Conservation (phyloP, 139 green algal species). For the Picochlorum sp. region DNA sequence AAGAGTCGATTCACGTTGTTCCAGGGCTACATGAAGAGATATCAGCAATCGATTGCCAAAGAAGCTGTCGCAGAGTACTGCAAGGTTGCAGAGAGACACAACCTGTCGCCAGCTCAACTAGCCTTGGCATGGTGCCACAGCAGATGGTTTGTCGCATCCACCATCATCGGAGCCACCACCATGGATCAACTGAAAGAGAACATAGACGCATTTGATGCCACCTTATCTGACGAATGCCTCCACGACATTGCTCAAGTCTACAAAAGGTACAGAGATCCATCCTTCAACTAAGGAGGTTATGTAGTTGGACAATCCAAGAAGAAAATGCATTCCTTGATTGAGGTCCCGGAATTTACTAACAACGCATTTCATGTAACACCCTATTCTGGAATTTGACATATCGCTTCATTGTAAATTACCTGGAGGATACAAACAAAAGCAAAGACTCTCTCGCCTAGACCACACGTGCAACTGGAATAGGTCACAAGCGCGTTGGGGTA, state of each 20-base stretch:
- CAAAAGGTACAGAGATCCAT: slow-evolving; percentile 50
- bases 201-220: slow-evolving; percentile 57
- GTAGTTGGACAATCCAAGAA: no score
- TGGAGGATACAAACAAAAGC: no score
- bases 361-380: no score
- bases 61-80: slow-evolving; percentile 60
- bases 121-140: slow-evolving; percentile 73
- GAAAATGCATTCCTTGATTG: no score
- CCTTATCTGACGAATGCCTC: slow-evolving; percentile 44
- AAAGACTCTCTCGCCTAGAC: no score
- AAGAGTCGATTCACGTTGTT: slow-evolving; percentile 68
- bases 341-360: no score
- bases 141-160: slow-evolving; percentile 54
- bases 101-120: slow-evolving; percentile 67
- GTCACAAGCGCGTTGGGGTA: no score
- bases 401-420: no score
- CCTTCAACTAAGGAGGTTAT: slow-evolving; percentile 18
- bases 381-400: no score
- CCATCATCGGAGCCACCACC: slow-evolving; percentile 86
- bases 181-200: slow-evolving; percentile 83
- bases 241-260: slow-evolving; percentile 52
- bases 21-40: slow-evolving; percentile 59
- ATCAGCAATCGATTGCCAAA: slow-evolving; percentile 39
- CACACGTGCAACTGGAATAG: no score
- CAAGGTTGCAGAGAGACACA: slow-evolving; percentile 58